Conservation (phyloP, 73 alveolate genomes). For the Paramecium pentaurelia region DNA sequence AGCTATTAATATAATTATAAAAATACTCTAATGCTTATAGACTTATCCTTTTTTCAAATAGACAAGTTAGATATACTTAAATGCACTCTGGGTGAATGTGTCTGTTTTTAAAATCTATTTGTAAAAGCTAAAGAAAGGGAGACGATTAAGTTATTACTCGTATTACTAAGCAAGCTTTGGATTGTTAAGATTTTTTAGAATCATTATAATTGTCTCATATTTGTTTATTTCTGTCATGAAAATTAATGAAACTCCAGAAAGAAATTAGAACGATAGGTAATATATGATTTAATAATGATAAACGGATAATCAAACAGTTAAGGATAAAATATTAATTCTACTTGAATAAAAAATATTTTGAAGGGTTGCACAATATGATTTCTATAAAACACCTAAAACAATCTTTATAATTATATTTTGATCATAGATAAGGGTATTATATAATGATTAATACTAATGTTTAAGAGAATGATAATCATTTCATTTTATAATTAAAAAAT, state of each 20-base stretch:
- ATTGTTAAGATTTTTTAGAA: background rate
- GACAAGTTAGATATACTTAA: background rate
- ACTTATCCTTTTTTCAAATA: constrained; percentile 24
- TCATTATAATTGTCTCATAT: background rate
- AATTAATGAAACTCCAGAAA: background rate
- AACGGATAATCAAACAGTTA: background rate
- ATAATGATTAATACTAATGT: background rate
- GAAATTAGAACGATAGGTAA: background rate
- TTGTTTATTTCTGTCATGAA: constrained; percentile 4
- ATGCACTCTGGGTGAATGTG: background rate
- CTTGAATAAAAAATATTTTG: background rate
- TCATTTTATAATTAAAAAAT: too few species aligned
- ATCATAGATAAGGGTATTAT: background rate
- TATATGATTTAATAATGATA: background rate
- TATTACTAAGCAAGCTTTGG: background rate
- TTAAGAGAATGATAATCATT: too few species aligned
- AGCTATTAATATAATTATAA: background rate
- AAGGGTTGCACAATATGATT: background rate
- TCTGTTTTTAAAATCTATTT: background rate
- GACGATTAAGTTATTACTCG: background rate
- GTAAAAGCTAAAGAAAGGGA: background rate
- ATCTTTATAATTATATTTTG: background rate
- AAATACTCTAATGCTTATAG: background rate
- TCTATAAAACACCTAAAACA: background rate
- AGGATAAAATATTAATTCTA: background rate